Evolutionary conservation across 2,329 filamentous ascomycete species (phyloP).

Genomic region (Pyricularia pennisetigena): DNA sequence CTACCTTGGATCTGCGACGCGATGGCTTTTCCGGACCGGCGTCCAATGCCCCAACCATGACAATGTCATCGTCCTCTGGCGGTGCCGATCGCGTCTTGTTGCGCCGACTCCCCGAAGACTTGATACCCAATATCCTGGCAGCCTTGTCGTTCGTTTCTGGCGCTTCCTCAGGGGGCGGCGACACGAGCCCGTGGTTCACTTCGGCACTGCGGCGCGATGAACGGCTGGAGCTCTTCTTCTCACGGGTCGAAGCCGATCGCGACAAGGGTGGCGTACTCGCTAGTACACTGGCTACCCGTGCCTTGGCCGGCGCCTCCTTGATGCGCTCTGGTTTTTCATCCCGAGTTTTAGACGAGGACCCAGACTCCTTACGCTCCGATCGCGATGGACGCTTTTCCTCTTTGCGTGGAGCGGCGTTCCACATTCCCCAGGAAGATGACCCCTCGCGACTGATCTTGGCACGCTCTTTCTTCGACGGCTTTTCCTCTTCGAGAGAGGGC

Average conservation of each 20-base stretch:
- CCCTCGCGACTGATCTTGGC: conserved; percentile 64
- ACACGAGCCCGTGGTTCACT: conserved; percentile 52
- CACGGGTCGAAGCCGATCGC: conserved; percentile 58
- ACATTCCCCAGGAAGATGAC: conserved; percentile 61
- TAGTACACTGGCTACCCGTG: conserved; percentile 56
- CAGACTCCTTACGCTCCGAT: conserved; percentile 47
- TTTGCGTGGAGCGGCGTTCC: conserved; percentile 45
- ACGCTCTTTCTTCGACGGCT: conserved; percentile 63
- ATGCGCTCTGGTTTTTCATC: conserved; percentile 50
- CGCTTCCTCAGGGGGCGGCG: conserved; percentile 58
- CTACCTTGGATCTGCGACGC: conserved; percentile 35
- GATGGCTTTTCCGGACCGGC: conserved; percentile 34
- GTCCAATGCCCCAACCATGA: conserved; percentile 35
- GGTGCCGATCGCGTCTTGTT: conserved; percentile 30
- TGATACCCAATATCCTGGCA: conserved; percentile 62
- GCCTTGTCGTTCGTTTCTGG: conserved; percentile 63
- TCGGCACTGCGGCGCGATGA: conserved; percentile 62
- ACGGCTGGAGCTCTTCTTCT: conserved; percentile 47
- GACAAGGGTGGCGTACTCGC: conserved; percentile 57
- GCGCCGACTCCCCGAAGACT: conserved; percentile 26
- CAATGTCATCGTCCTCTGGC: conserved; percentile 33
- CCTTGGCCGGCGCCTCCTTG: conserved; percentile 36
- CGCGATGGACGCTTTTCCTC: conserved; percentile 49
- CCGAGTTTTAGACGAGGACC: conserved; percentile 28
- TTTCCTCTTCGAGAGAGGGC: conserved; percentile 41